phyloP scores from a whole-genome alignment of 2,329 filamentous ascomycete genomes.

The Cladosporium sp. region DNA sequence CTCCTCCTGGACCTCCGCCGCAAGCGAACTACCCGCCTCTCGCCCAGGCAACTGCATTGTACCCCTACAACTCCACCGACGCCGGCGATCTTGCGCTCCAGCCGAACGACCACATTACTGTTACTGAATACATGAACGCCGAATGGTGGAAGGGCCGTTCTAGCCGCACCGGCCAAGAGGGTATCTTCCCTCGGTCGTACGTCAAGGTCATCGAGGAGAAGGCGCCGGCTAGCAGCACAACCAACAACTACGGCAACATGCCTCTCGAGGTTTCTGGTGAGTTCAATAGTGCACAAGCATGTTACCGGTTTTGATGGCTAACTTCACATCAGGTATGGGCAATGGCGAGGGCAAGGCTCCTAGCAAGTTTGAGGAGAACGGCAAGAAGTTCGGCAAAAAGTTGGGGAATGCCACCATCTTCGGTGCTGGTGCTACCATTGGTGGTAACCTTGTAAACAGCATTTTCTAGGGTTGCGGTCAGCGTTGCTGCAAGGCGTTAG shows the following conservation, averaged over 20 bases:
- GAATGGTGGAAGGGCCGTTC: slow-evolving; percentile 97
- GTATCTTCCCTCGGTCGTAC: slow-evolving; percentile 93
- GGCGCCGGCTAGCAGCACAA: slow-evolving; percentile 31
- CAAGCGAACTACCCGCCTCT: slow-evolving; percentile 48
- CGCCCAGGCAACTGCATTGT: slow-evolving; percentile 71
- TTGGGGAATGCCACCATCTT: slow-evolving; percentile 79
- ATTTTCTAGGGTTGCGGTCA: slow-evolving; percentile 58
- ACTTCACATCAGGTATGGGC: slow-evolving; percentile 23
- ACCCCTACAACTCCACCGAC: slow-evolving; percentile 74
- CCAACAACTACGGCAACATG: slow-evolving; percentile 47
- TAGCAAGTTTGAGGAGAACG: slow-evolving; percentile 62
- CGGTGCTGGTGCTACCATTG: slow-evolving; percentile 85
- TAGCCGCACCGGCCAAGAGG: slow-evolving; percentile 72
- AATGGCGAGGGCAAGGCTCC: slow-evolving; percentile 44
- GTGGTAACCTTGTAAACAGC: slow-evolving; percentile 81
- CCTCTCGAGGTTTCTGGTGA: slow-evolving; percentile 64
- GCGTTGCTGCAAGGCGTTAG: too few species aligned
- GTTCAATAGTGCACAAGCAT: not conserved
- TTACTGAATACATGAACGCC: slow-evolving; percentile 88
- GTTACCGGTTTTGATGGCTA: not conserved
- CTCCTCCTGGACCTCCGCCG: slow-evolving; percentile 44
- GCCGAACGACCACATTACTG: slow-evolving; percentile 70
- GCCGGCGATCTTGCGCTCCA: slow-evolving; percentile 75
- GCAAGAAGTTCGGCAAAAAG: slow-evolving; percentile 97
- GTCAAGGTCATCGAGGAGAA: slow-evolving; percentile 67